These are phyloP conservation scores for Sporobolomyces roseus DNA, from an alignment of 768 basidiomycete genomes.

Conservation along the genomic window DNA sequence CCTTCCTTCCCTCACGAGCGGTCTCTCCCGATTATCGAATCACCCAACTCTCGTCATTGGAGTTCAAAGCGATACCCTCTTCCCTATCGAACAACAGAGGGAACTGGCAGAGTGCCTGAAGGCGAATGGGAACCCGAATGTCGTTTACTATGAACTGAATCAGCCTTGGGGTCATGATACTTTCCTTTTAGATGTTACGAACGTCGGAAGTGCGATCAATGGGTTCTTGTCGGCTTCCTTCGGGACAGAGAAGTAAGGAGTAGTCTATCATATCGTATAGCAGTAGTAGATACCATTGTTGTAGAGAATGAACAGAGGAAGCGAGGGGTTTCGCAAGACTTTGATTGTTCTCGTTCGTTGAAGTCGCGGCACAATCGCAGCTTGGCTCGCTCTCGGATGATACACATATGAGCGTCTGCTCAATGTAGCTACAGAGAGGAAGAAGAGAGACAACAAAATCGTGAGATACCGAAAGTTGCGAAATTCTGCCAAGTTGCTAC, in stretches of 20 bases:
- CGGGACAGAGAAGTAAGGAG: background rate
- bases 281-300: background rate
- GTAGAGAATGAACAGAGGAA: too few relatives aligned
- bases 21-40: slow-evolving; percentile 67
- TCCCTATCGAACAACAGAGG: slow-evolving; percentile 94
- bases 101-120: slow-evolving; percentile 89
- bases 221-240: slow-evolving; percentile 61
- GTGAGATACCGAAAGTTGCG: too few relatives aligned
- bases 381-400: too few relatives aligned
- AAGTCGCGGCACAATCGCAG: too few relatives aligned
- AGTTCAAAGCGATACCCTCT: slow-evolving; percentile 93
- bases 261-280: background rate
- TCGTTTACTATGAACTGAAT: slow-evolving; percentile 94
- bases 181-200: slow-evolving; percentile 86
- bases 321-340: too few relatives aligned
- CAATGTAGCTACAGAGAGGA: too few relatives aligned
- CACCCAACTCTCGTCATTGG: slow-evolving; percentile 84
- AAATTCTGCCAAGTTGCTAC: too few relatives aligned
- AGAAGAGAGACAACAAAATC: too few relatives aligned
- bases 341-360: too few relatives aligned
- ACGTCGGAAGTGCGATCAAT: slow-evolving; percentile 84
- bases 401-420: too few relatives aligned
- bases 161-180: slow-evolving; percentile 99
- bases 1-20: slow-evolving; percentile 59
- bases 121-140: slow-evolving; percentile 78